Percentiles rank a stretch among this genome's conserved stretches.
Conservation (phyloP, 2,329 filamentous ascomycete genomes). For the Taxawa tesnikishii region DNA sequence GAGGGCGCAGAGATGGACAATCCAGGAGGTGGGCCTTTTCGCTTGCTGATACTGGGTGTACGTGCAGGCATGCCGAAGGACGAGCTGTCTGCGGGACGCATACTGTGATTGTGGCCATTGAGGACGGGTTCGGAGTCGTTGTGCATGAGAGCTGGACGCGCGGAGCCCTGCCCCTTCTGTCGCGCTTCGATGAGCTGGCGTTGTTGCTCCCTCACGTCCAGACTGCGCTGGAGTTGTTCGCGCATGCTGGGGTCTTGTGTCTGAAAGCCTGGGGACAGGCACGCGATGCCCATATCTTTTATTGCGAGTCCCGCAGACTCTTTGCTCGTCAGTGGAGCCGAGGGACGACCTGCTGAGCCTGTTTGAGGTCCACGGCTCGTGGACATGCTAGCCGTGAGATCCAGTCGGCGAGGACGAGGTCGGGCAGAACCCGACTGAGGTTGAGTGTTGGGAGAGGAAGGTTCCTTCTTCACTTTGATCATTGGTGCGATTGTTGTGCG, state of each 20-base stretch:
- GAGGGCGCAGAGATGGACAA: slow-evolving; percentile 92
- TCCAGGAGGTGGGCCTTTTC: slow-evolving; percentile 70
- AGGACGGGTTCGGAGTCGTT: no score
- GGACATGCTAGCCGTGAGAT: slow-evolving; percentile 49
- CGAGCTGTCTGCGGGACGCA: slow-evolving; percentile 27
- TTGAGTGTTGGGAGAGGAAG: slow-evolving; percentile 70
- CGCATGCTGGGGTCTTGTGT: slow-evolving; percentile 96
- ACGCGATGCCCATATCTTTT: slow-evolving; percentile 87
- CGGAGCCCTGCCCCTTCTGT: slow-evolving; percentile 62
- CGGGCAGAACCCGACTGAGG: slow-evolving; percentile 57
- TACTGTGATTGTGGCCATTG: slow-evolving; percentile 21
- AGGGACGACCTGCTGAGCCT: slow-evolving; percentile 43
- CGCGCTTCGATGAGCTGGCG: slow-evolving; percentile 88
- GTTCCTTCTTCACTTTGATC: slow-evolving; percentile 95
- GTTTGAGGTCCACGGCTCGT: slow-evolving; percentile 25
- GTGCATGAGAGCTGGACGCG: slow-evolving; percentile 17
- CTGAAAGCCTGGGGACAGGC: slow-evolving; percentile 87
- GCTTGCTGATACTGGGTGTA: slow-evolving; percentile 60
- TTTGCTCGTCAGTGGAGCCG: slow-evolving; percentile 60
- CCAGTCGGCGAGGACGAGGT: slow-evolving; percentile 64
- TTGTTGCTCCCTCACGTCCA: slow-evolving; percentile 88
- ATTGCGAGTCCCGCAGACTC: slow-evolving; percentile 63
- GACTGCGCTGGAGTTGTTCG: slow-evolving; percentile 85
- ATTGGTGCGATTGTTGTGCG: slow-evolving; percentile 50
- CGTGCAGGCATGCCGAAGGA: slow-evolving; percentile 39